Conservation (phyloP, 2,329 filamentous ascomycete species). For the Cryphonectria nitschkei region DNA sequence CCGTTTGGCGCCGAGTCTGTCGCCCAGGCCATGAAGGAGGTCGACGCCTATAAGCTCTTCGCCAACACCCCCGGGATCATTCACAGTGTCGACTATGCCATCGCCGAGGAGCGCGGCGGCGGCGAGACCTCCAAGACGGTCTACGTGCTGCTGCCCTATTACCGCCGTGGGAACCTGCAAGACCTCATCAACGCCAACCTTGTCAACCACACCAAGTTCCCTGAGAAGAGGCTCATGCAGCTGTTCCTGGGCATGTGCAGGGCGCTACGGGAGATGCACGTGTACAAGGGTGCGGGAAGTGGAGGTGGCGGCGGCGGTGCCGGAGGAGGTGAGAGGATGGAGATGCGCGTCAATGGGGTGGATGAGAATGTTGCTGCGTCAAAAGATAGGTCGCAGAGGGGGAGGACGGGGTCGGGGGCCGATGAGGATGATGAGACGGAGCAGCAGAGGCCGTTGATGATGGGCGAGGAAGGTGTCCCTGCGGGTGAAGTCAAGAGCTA, state of each 20-base stretch:
- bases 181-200: slow-evolving; percentile 98
- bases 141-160: slow-evolving; percentile 95
- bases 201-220: slow-evolving; percentile 90
- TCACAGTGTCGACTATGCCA: slow-evolving; percentile 78
- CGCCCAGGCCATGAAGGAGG: slow-evolving; percentile 91
- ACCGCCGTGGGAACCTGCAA: slow-evolving; percentile 91
- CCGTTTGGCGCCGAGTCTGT: slow-evolving; percentile 97
- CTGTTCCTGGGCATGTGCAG: slow-evolving; percentile 91
- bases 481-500: slow-evolving; percentile 77
- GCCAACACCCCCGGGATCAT: slow-evolving; percentile 83
- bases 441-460: slow-evolving; percentile 83
- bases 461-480: slow-evolving; percentile 69
- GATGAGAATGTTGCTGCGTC: slow-evolving; percentile 43
- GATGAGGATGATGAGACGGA: slow-evolving; percentile 73
- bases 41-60: slow-evolving; percentile 95
- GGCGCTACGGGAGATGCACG: slow-evolving; percentile 88
- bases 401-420: slow-evolving; percentile 43
- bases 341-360: slow-evolving; percentile 48
- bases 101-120: slow-evolving; percentile 71
- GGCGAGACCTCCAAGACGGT: slow-evolving; percentile 81
- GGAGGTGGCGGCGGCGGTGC: slow-evolving; percentile 5
- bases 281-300: slow-evolving; percentile 65
- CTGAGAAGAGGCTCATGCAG: slow-evolving; percentile 84
- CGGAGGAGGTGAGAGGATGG: slow-evolving; percentile 50
- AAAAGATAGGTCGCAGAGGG: slow-evolving; percentile 47